Base-by-base conservation (phyloP, 768 basidiomycete genomes). In the button mushroom (Agaricus bisporus) region DNA sequence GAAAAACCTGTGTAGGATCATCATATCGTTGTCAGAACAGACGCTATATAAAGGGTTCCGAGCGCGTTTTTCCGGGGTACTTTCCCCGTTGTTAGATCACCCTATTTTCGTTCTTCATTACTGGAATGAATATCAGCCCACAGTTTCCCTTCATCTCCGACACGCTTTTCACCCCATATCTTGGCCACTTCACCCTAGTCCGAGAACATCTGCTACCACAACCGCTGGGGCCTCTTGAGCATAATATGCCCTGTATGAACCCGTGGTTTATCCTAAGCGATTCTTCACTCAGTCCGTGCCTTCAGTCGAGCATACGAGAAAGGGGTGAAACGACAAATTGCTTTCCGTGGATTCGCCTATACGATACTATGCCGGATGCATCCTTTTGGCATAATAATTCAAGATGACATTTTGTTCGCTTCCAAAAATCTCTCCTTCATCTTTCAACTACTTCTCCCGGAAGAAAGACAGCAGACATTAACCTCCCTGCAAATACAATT, bases 1-100 rank as follows among this genome's bases (percentile, higher is more conserved):
- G 50, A 59, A 55, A 51, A 63, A 38, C 25, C 58, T 48, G 35
- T 59, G 57, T 17, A 58, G 59, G 18, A 62, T 57, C 65, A 62
- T 57, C 65, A 67, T 69, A 57, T 58, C 32, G 41, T 54, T 11
- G 37, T 39, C 45, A 41, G 22, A 25, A 57, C 48, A 44, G 28
- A 39, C 48, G 39, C 49, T 51, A 51, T 42, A 43, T 51, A 51
- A 50, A 29, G 49, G 38, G 51, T 25, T 39, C 18, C 22, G 17
- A 5, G 25, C 17, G 18, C 10, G 10, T 28, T 32, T 32, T 50
- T 41, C 41, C 38, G n/a, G 41, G 49, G 49, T 17, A 11, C 12
- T 5, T 43, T 36, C 22, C 22, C 22, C 22, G 22, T 22, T 22
- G 22, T 22, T 20, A 25, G 25, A 25, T 18, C 28, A 18, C 51